Evolutionary conservation across 805 yeast species (phyloP).

Genomic region (Yarrowia sp.): DNA sequence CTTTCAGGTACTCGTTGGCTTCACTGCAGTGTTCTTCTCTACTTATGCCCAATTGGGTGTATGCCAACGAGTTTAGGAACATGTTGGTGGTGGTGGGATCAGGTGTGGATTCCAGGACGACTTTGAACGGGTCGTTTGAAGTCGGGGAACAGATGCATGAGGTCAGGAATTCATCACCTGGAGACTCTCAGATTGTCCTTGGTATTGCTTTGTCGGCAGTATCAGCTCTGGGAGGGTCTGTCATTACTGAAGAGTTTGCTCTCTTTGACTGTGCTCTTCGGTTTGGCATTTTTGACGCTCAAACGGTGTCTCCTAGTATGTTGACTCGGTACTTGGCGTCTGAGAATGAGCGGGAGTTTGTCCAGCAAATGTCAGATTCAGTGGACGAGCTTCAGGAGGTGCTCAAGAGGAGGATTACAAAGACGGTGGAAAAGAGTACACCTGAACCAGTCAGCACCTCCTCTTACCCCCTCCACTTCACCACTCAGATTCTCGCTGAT

Average conservation of each 20-base stretch:
- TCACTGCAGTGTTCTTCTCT: constrained; percentile 6
- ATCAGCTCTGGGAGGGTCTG: not conserved
- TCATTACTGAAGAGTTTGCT: constrained; percentile 1
- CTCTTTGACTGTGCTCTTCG: not conserved
- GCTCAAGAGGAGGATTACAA: not conserved
- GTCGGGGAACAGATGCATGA: constrained; percentile 20
- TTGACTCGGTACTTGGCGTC: not conserved
- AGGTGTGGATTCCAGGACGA: not conserved
- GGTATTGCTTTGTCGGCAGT: not conserved
- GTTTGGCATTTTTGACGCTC: constrained; percentile 17
- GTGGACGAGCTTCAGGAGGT: not conserved
- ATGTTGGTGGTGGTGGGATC: constrained; percentile 10
- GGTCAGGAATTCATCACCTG: not conserved
- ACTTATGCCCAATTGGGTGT: constrained; percentile 19
- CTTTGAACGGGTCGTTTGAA: constrained; percentile 18
- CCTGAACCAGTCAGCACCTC: not conserved
- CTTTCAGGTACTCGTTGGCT: constrained; percentile 1
- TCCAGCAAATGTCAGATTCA: not conserved
- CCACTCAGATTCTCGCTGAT: constrained; percentile 1
- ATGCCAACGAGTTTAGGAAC: constrained; percentile 21
- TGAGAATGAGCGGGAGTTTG: not conserved
- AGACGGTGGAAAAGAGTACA: not conserved
- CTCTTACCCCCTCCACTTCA: constrained; percentile 11
- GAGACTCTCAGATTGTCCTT: constrained; percentile 10
- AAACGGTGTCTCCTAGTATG: constrained; percentile 3